Conservation (phyloP, 768 basidiomycete genomes). For the Boletus subparvulus region DNA sequence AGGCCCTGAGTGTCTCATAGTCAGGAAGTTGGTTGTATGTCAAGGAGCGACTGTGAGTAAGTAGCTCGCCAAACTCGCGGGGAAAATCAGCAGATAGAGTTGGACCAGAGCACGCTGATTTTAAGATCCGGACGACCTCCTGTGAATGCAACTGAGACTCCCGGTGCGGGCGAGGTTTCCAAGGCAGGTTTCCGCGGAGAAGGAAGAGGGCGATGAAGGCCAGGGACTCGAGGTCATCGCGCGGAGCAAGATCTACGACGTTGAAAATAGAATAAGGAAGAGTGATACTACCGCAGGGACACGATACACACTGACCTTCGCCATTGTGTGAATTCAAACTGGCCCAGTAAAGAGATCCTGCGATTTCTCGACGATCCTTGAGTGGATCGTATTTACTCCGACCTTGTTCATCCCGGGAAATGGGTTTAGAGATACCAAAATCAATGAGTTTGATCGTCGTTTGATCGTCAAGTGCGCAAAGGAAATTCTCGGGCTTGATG, state of each 20-base stretch:
- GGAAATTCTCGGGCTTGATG: constrained; percentile 1
- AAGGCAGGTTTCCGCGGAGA: constrained; percentile 1
- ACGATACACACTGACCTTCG: not conserved
- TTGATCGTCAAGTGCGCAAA: not conserved
- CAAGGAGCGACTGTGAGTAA: constrained; percentile 2
- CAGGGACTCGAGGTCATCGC: constrained; percentile 4
- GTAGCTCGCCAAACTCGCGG: not conserved
- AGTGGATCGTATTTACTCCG: not conserved
- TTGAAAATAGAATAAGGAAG: not conserved
- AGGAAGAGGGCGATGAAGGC: not conserved
- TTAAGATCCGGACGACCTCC: not conserved
- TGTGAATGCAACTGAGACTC: not conserved
- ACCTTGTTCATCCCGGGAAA: not conserved
- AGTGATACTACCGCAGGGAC: not conserved
- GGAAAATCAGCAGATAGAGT: not conserved
- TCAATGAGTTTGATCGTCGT: constrained; percentile 1
- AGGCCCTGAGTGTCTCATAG: not conserved
- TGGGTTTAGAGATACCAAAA: constrained; percentile 3
- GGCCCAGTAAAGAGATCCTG: constrained; percentile 1
- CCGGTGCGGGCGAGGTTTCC: not conserved
- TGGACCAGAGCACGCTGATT: not conserved
- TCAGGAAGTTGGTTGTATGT: constrained; percentile 1
- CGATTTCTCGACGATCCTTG: not conserved
- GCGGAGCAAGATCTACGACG: not conserved
- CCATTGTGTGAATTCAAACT: constrained; percentile 5